Evolutionary conservation across 1,139 yeast genomes (phyloP).

Genomic region (Suhomyces bribrorum): DNA sequence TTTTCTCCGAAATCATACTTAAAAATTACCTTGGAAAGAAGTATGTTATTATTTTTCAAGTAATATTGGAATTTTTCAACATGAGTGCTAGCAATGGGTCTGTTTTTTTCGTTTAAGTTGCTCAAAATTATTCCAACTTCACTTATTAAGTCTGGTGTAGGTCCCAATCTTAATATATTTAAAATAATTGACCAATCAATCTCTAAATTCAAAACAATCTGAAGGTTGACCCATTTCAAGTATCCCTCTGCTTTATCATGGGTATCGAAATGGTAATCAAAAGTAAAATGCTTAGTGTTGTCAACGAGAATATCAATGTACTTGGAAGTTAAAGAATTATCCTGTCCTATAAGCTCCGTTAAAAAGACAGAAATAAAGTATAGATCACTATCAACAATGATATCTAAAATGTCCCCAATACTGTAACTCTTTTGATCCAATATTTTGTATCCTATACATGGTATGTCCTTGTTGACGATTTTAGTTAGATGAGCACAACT

Average conservation of each 20-base stretch:
- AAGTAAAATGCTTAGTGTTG: conserved; percentile 15
- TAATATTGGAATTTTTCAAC: conserved; percentile 27
- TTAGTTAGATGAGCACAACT: conserved; percentile 16
- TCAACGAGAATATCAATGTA: conserved; percentile 2
- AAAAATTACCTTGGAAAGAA: conserved; percentile 37
- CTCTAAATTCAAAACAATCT: conserved; percentile 3
- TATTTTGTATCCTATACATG: background rate
- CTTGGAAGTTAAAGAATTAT: background rate
- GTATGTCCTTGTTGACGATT: background rate
- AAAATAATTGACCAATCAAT: conserved; percentile 22
- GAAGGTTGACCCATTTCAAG: conserved; percentile 21
- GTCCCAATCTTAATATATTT: conserved; percentile 20
- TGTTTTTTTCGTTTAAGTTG: conserved; percentile 7
- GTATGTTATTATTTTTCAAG: conserved; percentile 30
- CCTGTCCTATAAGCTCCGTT: background rate
- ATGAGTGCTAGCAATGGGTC: conserved; percentile 17
- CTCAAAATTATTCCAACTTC: conserved; percentile 29
- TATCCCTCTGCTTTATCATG: conserved; percentile 36
- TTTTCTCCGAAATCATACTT: conserved; percentile 17
- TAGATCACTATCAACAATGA: conserved; percentile 7
- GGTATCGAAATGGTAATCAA: conserved; percentile 34
- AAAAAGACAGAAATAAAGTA: conserved; percentile 27
- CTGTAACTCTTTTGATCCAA: background rate
- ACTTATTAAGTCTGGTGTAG: conserved; percentile 15
- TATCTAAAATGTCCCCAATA: background rate